Evolutionary conservation across 2,329 filamentous ascomycete genomes (phyloP).

Genomic region (Blumeriella jaapii): DNA sequence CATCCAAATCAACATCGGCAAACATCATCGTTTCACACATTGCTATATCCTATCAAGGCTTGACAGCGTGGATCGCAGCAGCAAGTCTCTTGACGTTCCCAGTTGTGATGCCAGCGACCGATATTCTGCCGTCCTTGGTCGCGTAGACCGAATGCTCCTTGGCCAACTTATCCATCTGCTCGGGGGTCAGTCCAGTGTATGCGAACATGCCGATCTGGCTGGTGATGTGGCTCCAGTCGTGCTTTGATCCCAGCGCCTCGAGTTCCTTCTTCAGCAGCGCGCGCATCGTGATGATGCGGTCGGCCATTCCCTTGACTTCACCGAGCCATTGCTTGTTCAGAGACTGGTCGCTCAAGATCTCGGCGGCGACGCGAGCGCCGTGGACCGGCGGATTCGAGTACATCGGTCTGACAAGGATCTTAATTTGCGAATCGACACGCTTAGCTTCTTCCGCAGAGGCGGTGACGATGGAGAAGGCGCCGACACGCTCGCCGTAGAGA

Average conservation of each 20-base stretch:
- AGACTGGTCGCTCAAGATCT: slow-evolving; percentile 76
- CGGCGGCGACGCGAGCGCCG: slow-evolving; percentile 84
- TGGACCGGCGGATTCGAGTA: slow-evolving; percentile 98
- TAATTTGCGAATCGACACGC: slow-evolving; percentile 92
- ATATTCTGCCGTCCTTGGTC: slow-evolving; percentile 84
- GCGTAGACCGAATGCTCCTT: slow-evolving; percentile 97
- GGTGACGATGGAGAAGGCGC: slow-evolving; percentile 88
- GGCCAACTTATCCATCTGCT: slow-evolving; percentile 84
- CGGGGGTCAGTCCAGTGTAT: slow-evolving; percentile 82
- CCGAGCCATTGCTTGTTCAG: slow-evolving; percentile 90
- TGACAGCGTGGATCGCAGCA: slow-evolving; percentile 76
- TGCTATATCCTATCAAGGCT: slow-evolving; percentile 29
- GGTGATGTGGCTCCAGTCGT: slow-evolving; percentile 98
- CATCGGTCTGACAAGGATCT: slow-evolving; percentile 90
- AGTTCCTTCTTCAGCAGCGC: slow-evolving; percentile 89
- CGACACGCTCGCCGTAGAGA: slow-evolving; percentile 96
- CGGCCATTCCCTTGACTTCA: slow-evolving; percentile 97
- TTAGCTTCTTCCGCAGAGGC: slow-evolving; percentile 83
- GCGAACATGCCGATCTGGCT: slow-evolving; percentile 99
- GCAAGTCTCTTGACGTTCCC: slow-evolving; percentile 71
- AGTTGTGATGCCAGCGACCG: slow-evolving; percentile 71
- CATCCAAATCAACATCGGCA: slow-evolving; percentile 3
- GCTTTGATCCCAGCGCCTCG: slow-evolving; percentile 86
- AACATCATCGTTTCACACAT: too few species aligned
- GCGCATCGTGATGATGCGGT: slow-evolving; percentile 98